A percentile compares a stretch with the other conserved stretches of the same genome.
Conservation (phyloP, 1,284 basidiomycete species). For the Rhodotorula sp. region DNA sequence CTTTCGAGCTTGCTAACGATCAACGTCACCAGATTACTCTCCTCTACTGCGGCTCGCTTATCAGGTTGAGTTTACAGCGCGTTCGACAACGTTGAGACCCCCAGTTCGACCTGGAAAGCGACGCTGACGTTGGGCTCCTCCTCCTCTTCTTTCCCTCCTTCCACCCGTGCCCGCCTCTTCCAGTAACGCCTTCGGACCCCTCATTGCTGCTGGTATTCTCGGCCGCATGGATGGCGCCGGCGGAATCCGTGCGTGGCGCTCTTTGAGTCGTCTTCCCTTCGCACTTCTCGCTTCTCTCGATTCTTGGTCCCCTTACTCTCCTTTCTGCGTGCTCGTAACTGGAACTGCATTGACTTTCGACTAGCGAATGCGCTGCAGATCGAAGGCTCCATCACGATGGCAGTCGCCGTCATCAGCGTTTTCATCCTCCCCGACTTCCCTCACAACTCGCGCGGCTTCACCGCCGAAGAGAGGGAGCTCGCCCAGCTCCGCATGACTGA, state of each 20-base stretch:
- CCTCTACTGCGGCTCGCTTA: constrained; percentile 57
- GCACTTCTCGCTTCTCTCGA: constrained; percentile 52
- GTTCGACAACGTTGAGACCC: too few relatives aligned
- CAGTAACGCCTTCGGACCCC: constrained; percentile 64
- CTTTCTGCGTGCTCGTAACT: constrained; percentile 54
- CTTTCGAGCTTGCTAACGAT: too few relatives aligned
- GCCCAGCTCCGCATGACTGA: constrained; percentile 70
- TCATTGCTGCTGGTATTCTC: constrained; percentile 62
- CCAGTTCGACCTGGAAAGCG: too few relatives aligned
- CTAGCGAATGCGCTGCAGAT: constrained; percentile 56
- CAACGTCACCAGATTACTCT: constrained; percentile 54
- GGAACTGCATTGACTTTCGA: constrained; percentile 42
- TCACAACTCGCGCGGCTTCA: constrained; percentile 49
- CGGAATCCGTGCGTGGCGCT: constrained; percentile 73
- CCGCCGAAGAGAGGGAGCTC: constrained; percentile 60
- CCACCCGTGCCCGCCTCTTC: constrained; percentile 46
- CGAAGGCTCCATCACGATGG: constrained; percentile 14
- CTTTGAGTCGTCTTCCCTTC: constrained; percentile 54
- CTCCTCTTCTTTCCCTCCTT: constrained; percentile 48
- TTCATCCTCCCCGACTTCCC: constrained; percentile 74
- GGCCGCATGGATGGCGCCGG: constrained; percentile 64
- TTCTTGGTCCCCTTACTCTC: constrained; percentile 48
- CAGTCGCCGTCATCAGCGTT: constrained; percentile 54
- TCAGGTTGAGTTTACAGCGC: too few relatives aligned
- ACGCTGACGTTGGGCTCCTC: not conserved